Evolutionary conservation across 139 green algal genomes (phyloP).

Genomic region (Auxenochlorella protothecoides): DNA sequence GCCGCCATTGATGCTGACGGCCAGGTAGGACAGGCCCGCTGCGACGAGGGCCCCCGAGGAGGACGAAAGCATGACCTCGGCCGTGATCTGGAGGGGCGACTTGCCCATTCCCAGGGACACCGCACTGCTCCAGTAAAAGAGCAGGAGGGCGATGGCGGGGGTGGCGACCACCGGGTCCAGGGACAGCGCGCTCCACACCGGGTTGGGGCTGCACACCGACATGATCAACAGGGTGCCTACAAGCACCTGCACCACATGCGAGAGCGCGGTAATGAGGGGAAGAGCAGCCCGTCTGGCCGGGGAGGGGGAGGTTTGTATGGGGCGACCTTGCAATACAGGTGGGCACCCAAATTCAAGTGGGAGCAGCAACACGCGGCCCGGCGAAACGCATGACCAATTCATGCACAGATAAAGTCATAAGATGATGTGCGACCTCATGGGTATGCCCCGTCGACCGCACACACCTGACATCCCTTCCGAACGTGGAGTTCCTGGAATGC

Average conservation of each 20-base stretch:
- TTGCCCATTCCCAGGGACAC: background rate
- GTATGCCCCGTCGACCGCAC: no score
- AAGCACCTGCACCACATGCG: background rate
- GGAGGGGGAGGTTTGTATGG: no score
- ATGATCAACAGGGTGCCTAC: constrained; percentile 1
- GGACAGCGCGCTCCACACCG: background rate
- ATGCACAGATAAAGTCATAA: no score
- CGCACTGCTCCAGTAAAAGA: background rate
- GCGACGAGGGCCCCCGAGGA: background rate
- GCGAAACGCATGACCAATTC: no score
- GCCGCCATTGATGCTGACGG: constrained; percentile 3
- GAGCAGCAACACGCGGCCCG: no score
- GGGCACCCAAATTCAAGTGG: no score
- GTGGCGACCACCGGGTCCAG: background rate
- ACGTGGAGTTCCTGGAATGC: no score
- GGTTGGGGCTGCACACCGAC: background rate
- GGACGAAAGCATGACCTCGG: background rate
- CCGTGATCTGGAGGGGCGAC: background rate
- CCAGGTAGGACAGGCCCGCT: background rate
- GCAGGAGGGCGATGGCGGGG: background rate
- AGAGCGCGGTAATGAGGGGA: no score
- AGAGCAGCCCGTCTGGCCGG: no score
- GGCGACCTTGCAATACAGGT: no score
- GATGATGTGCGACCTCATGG: no score
- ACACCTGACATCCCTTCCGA: no score